Conservation (phyloP, 2,329 filamentous ascomycete species). For the Aspergillus sp. region DNA sequence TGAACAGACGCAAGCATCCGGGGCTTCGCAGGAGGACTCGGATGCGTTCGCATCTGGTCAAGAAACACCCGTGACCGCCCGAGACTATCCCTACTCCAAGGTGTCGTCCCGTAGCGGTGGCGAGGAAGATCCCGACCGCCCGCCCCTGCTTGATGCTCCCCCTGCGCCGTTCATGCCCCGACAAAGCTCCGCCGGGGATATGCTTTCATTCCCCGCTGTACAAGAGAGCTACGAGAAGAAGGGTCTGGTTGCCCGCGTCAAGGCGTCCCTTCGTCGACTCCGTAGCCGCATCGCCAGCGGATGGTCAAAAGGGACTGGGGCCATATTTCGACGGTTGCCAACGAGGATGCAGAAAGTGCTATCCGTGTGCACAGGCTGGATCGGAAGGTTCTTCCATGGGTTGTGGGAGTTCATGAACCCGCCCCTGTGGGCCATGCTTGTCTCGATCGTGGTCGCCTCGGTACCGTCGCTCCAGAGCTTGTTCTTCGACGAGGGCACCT, state of each 20-base stretch:
- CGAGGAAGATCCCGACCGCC: constrained; percentile 21
- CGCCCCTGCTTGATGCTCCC: constrained; percentile 32
- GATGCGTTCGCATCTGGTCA: constrained; percentile 39
- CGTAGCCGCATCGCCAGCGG: constrained; percentile 21
- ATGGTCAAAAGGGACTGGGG: constrained; percentile 25
- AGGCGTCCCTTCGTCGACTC: constrained; percentile 24
- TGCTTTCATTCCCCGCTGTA: constrained; percentile 59
- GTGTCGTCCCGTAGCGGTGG: constrained; percentile 26
- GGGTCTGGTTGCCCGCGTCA: constrained; percentile 33
- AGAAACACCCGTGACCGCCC: constrained; percentile 42
- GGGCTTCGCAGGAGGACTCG: constrained; percentile 16
- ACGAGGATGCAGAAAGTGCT: constrained; percentile 54
- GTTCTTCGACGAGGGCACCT: constrained; percentile 87
- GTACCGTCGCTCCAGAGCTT: constrained; percentile 77
- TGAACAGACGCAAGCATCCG: constrained; percentile 17
- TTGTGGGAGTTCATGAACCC: constrained; percentile 97
- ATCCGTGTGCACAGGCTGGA: constrained; percentile 42
- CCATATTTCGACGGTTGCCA: constrained; percentile 55
- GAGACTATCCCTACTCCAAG: constrained; percentile 40
- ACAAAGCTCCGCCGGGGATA: constrained; percentile 53
- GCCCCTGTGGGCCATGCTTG: constrained; percentile 94
- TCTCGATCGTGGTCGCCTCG: constrained; percentile 86
- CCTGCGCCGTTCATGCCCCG: constrained; percentile 41
- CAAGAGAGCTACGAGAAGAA: constrained; percentile 27
- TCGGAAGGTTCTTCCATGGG: constrained; percentile 61